Evolutionary conservation across 345 rosid genomes (phyloP).

Genomic region (Trapa bicornis): DNA sequence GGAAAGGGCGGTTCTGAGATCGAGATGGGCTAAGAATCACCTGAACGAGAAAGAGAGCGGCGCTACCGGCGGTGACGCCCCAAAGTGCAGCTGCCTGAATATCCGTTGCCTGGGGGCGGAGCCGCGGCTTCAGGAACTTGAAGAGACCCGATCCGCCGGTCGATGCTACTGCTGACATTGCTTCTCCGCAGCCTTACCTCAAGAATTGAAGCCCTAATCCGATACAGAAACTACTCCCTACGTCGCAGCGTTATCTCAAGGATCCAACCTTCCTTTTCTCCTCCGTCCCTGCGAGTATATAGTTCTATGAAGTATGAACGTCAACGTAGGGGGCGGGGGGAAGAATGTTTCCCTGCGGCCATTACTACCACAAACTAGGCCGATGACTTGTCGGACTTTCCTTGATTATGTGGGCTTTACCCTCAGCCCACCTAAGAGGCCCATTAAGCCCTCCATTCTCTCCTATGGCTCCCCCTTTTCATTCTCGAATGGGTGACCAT

Average conservation of each 20-base stretch:
- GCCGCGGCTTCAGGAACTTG: slow-evolving; percentile 37
- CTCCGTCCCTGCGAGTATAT: too few relatives aligned
- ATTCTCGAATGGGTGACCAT: too few relatives aligned
- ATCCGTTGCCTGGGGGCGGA: slow-evolving; percentile 47
- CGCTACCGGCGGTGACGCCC: slow-evolving; percentile 71
- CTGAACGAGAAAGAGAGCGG: slow-evolving; percentile 68
- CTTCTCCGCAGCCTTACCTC: background rate
- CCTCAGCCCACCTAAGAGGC: background rate
- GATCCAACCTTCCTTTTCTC: background rate
- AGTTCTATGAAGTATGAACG: too few relatives aligned
- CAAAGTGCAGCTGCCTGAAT: slow-evolving; percentile 63
- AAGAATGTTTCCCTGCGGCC: slow-evolving; percentile 1
- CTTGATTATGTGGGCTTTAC: background rate
- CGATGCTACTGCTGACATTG: slow-evolving; percentile 10
- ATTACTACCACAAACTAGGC: background rate
- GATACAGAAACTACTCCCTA: background rate
- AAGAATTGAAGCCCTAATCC: slow-evolving; percentile 4
- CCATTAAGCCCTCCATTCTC: background rate
- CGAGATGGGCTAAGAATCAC: slow-evolving; percentile 18
- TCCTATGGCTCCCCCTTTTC: background rate
- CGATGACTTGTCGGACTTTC: background rate
- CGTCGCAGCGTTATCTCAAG: too few relatives aligned
- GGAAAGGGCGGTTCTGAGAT: background rate
- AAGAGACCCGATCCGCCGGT: slow-evolving; percentile 28
- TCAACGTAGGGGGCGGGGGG: too few relatives aligned